Base-by-base conservation (phyloP, 2,329 filamentous ascomycete genomes). In the Aureobasidium sp. region DNA sequence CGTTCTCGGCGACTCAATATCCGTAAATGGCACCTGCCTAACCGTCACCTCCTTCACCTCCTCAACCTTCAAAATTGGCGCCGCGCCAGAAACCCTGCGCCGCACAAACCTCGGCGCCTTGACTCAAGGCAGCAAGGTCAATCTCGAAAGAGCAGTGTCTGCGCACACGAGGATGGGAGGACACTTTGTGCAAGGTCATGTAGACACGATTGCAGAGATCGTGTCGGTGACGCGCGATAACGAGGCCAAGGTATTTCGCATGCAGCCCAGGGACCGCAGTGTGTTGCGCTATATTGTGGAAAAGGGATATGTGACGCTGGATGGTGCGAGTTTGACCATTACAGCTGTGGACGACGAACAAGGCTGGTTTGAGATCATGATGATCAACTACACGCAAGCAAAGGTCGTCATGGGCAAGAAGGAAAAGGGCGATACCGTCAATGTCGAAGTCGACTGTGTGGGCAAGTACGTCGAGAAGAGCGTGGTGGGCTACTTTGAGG, bases 121-220 rank as follows among this genome's bases (percentile, higher is more conserved):
- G 59, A 76, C 78, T 52, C 73, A 84, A 64, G 80, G 80, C 45
- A 88, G 86, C 64, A 80, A 79, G 25, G 92, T 97, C 67, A 99
- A 99, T 75, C 87, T 99, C 59, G 94, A 99, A 80, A 87, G 94
- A 17, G 93, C 94, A 3, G 92, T 99, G 60, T 88, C 89, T 20
- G 91, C 91, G 5, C 85, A 89, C 70, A 97, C 93, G 49, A 90
- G 94, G 61, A 97, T 99, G 91, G 94, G 95, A 51, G 94, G 94
- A 0, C 94, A 99, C 78, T 96, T 97, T 70, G 93, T 97, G 36
- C 95, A 99, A 77, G 94, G 94, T 44, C 94, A 99, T 75, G 93
- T 99, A 64, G 95, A 99, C 76, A 93, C 91, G 12, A 86, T 88
- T 42, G 94, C 93, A 0, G 84, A 82, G 47, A 89, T 99, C 64